These are phyloP conservation scores for Carallia brachiata DNA, from an alignment of 345 rosid species.

Conservation along the genomic window DNA sequence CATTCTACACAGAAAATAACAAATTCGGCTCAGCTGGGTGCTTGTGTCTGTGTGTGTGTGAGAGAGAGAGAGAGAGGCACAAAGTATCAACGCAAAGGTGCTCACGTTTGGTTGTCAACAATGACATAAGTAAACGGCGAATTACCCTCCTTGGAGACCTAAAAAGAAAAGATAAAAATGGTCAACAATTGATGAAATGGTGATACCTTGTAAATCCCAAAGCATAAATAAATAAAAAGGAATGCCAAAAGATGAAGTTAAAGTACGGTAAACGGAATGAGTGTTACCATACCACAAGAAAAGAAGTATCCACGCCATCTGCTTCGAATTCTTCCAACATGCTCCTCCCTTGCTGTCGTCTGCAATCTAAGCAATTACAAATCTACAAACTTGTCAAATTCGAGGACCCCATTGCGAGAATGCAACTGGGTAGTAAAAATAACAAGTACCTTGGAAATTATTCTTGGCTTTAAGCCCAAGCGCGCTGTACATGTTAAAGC, in stretches of 20 bases:
- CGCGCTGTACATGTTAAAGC: conserved; percentile 44
- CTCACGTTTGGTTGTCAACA: conserved; percentile 80
- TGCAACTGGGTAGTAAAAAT: background rate
- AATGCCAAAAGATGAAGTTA: background rate
- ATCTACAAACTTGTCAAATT: background rate
- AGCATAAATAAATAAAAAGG: background rate
- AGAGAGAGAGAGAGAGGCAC: background rate
- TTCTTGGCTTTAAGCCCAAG: conserved; percentile 39
- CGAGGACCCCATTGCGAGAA: too few relatives aligned
- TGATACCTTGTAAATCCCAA: background rate
- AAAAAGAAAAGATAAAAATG: conserved; percentile 5
- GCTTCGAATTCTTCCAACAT: conserved; percentile 35
- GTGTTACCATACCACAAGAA: conserved; percentile 37
- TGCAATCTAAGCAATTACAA: conserved; percentile 24
- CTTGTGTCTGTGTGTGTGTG: too few relatives aligned
- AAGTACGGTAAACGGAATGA: background rate
- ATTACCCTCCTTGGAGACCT: conserved; percentile 78
- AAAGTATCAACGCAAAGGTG: conserved; percentile 8
- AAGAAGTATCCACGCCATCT: conserved; percentile 42
- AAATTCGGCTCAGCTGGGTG: too few relatives aligned
- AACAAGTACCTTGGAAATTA: conserved; percentile 36
- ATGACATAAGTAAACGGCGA: conserved; percentile 84
- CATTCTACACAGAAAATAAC: background rate
- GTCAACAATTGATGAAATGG: conserved; percentile 3
- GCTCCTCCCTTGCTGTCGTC: conserved; percentile 33